Evolutionary conservation across 768 basidiomycete genomes (phyloP).

Genomic region (Saitozyma podzolica): DNA sequence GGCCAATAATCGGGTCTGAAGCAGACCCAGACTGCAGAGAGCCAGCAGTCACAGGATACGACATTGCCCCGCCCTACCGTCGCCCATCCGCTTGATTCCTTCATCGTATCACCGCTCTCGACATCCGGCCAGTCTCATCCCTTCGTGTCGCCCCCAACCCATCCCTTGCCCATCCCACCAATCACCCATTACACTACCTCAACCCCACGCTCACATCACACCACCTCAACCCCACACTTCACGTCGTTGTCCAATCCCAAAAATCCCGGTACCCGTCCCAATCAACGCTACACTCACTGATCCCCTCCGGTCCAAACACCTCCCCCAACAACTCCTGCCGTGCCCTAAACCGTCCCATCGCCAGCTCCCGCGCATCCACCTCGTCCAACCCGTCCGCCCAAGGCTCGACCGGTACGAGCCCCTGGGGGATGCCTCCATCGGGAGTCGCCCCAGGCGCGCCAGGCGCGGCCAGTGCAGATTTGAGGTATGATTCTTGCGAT

Average conservation of each 20-base stretch:
- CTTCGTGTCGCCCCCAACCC: too few species aligned
- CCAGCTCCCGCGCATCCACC: constrained; percentile 40
- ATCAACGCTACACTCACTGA: constrained; percentile 28
- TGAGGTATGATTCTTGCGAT: constrained; percentile 22
- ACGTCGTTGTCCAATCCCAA: neutral
- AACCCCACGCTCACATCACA: neutral
- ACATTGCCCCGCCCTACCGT: too few species aligned
- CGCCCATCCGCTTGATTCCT: too few species aligned
- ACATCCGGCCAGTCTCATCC: too few species aligned
- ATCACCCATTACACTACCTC: neutral
- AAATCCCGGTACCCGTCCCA: neutral
- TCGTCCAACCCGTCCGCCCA: constrained; percentile 47
- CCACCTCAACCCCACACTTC: neutral
- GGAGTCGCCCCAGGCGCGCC: neutral
- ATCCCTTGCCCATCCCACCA: too few species aligned
- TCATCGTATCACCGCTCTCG: too few species aligned
- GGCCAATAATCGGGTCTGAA: too few species aligned
- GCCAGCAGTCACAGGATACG: too few species aligned
- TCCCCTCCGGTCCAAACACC: constrained; percentile 41
- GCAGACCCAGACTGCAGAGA: too few species aligned
- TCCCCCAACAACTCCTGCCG: constrained; percentile 41
- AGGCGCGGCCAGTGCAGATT: constrained; percentile 16
- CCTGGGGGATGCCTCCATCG: constrained; percentile 1
- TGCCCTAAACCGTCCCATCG: constrained; percentile 42
- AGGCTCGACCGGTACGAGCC: constrained; percentile 21